phyloP scores from a whole-genome alignment of 148 eudicot genomes.

The Camellia granthamiana region DNA sequence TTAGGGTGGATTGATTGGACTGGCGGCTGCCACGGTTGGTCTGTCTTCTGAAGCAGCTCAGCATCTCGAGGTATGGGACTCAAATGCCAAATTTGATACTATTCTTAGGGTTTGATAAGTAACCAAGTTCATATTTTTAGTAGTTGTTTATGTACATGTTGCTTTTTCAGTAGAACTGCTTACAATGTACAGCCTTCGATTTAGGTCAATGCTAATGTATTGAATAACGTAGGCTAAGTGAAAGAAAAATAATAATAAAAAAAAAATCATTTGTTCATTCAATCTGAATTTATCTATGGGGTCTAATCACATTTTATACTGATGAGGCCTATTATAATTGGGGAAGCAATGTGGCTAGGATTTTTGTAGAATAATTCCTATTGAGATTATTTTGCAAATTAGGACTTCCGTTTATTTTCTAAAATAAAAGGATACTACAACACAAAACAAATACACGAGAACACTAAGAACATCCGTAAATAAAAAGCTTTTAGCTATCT shows the following conservation, averaged over 20 bases:
- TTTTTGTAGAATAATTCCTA: neutral
- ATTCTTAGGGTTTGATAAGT: neutral
- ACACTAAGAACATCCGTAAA: neutral
- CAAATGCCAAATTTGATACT: neutral
- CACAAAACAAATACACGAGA: neutral
- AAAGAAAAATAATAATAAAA: neutral
- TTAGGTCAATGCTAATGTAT: neutral
- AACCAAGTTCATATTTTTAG: neutral
- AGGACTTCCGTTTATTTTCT: neutral
- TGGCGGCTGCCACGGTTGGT: conserved; percentile 97
- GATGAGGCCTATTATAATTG: neutral
- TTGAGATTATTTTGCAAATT: neutral
- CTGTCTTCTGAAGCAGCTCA: conserved; percentile 86
- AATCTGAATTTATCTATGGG: neutral
- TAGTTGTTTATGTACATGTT: neutral
- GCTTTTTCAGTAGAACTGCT: neutral
- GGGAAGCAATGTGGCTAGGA: neutral
- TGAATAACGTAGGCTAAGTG: neutral
- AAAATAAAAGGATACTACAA: neutral
- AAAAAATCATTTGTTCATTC: neutral
- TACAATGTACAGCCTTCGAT: neutral
- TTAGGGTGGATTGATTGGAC: conserved; percentile 97
- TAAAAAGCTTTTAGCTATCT: neutral
- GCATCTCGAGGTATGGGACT: conserved; percentile 76
- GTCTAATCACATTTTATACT: neutral